Base-by-base conservation (phyloP, 2,329 filamentous ascomycete species). In the Daldinia sp. region DNA sequence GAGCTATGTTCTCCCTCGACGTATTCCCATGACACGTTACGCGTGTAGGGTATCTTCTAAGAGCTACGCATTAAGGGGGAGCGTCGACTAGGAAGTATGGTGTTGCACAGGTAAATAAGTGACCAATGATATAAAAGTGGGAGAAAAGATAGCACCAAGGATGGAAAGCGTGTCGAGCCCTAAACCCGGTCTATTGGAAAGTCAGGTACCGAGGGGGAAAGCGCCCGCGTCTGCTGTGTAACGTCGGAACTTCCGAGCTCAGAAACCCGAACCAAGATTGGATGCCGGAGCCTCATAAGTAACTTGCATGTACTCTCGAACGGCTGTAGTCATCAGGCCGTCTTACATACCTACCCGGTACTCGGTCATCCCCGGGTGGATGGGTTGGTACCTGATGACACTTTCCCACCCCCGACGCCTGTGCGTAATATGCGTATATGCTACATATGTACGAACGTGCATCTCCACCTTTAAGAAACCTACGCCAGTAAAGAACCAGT, bases 221-320 rank as follows among this genome's bases (percentile, higher is more conserved):
- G 45, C 27, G 58, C 64, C 61, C 61, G 58, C 64, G 39, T 67
- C 58, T 67, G 58, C 39, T 67, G 64, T 67, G 64, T 67, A 67
- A 67, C 64, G 61, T 67, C 64, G 64, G 64, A 57, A 59, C 50
- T 67, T 61, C 64, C 54, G 53, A 57, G 54, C 34, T 47, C 34
- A 64, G 61, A 61, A 64, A 60, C 50, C 64, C 64, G 64, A 67
- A 35, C 58, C 61, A 67, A 62, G 58, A 64, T 67, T 62, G 21
- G 61, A 54, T 29, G 30, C 61, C 58, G 61, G 64, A 67, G 64
- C 64, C 64, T 64, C 64, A 67, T 21, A 66, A 52, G 63, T 66
- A 64, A 19, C 58, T n/a, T 62, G 55, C 51, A 61, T 61, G 58
- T 64, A 62, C 50, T 55, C 29, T 63, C 30, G 54, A 35, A 50